Evolutionary conservation across 345 rosid species (phyloP), one percentile per base, ranked within the genome.

Genomic region (Fremontodendron californicum): DNA sequence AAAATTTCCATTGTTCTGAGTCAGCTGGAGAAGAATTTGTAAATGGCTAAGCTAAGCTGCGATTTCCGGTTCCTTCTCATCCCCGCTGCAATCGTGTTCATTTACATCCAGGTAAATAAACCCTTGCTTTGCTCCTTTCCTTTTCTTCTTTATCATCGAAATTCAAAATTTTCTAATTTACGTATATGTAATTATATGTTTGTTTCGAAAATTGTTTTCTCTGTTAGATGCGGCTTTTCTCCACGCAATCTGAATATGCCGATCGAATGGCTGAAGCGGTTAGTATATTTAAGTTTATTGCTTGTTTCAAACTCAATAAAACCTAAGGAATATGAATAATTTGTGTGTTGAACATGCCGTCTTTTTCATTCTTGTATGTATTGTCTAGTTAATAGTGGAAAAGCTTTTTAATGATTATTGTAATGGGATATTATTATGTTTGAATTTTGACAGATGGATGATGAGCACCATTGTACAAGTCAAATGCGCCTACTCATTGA

Each of bases 191-290:
- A 62, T 61, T 0, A 23, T 25, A 70, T 29, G 31, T 29, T 62
- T 45, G 27, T 43, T 75, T 45, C 12, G 10, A 40, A 66, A 2
- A 19, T 29, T n/a, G n/a, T n/a, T n/a, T n/a, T n/a, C n/a, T 62
- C 37, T 18, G 45, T n/a, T 55, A 96, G 96, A 85, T 93, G 90
- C 87, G 92, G 71, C 94, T 96, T 78, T 96, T 91, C 72, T 77
- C 89, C 7, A 88, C 96, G 31, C 98, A 92, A 82, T 91, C 93
- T 0, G 84, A 94, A 81, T 94, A 91, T 51, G 90, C 94, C 0
- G 97, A 92, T 88, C 89, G 92, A 67, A 88, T 96, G 25, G 89
- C 93, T 48, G 75, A 88, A 58, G 97, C 97, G 62, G 99, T 88
- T 77, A 60, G 94, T 81, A 39, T 33, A 15, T 46, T 66, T 19